Evolutionary conservation across 1,284 basidiomycete species (phyloP), one percentile per base, ranked within the genome.

Genomic region (Paramarasmius palmivorus): DNA sequence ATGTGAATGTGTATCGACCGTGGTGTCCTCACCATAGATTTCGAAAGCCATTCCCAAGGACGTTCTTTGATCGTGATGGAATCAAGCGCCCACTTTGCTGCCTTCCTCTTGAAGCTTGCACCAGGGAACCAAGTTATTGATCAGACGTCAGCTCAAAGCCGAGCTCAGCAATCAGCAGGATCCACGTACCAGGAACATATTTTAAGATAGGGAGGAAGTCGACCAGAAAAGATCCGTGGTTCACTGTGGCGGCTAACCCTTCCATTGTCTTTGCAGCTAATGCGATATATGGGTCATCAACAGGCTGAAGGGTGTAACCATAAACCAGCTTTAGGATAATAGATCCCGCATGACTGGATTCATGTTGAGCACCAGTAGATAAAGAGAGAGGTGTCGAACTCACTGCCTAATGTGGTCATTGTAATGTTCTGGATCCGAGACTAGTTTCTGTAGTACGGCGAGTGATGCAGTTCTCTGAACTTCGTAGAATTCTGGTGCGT

Each of bases 271-370:
- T 59, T 2, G 65, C 59, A 3, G 61, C 69, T 15, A 67, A 52
- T 5, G 46, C 42, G n/a, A 70, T 58, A 55, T 67, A 68, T 20
- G 59, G 62, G 39, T 71, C 67, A 23, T 67, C 56, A 47, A 65
- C 63, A n/a, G n/a, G n/a, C 45, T 64, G 49, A 19, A 67, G 61
- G n/a, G 65, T 60, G 41, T 68, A 66, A 5, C 68, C 68, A 46
- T 70, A 68, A 0, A 62, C 62, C 3, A 65, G 54, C n/a, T 59
- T 61, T 12, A 70, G 59, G 20, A 68, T 64, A 23, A 65, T 53
- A 7, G 63, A 59, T 4, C 63, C 63, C 1, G 63, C 59, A 41
- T 60, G 57, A 41, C 66, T 68, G 17, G 10, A 14, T 50, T 32
- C 17, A 22, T n/a, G 41, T 41, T 17, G 47, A 25, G 23, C 3